Base-by-base conservation (phyloP, 2,329 filamentous ascomycete species). In the Penicillium freii region DNA sequence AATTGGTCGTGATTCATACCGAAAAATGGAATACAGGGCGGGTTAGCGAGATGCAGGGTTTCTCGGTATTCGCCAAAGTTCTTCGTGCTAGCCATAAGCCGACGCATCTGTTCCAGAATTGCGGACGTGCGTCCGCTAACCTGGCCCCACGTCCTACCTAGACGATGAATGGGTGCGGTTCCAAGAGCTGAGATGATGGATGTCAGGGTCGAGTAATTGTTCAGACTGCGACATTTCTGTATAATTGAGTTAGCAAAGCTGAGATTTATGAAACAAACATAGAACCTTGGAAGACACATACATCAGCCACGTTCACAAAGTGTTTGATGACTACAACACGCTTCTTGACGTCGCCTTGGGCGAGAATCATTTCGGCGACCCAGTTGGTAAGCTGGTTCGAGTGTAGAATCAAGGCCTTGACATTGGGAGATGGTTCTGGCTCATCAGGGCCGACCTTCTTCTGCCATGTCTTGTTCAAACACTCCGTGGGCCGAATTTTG, bases 311-410 rank as follows among this genome's bases (percentile, higher is more conserved):
- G 38, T 90, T 86, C 59, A 99, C 92, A 77, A 97, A 99, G 74
- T 97, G 94, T 75, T 97, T 97, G 76, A 99, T 97, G 44, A 99
- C 94, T 34, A 96, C 90, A 27, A 97, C 93, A 66, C 94, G 86
- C 75, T 96, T 95, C 80, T 94, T 96, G 61, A 97, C 90, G 72
- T 99, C 94, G 67, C 88, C 85, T 75, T 99, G 94, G 0, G 89
- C 92, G 61, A 99, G 77, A 65, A 99, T 97, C 94, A 99, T 97
- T 75, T 97, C 93, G 31, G 94, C 94, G 50, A 97, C 94, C 94
- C 94, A 99, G 73, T 97, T 99, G 6, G 94, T 99, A 81, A 99
- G 87, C 75, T 97, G 93, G 70, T 99, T 99, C 0, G 94, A 97
- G 77, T 99, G 94, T 51, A 97, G 81, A 77, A 99, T 99, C 61